Evolutionary conservation across 306 rosid species (phyloP), one percentile per base, ranked within the genome.

Genomic region (Calophaca sinica): DNA sequence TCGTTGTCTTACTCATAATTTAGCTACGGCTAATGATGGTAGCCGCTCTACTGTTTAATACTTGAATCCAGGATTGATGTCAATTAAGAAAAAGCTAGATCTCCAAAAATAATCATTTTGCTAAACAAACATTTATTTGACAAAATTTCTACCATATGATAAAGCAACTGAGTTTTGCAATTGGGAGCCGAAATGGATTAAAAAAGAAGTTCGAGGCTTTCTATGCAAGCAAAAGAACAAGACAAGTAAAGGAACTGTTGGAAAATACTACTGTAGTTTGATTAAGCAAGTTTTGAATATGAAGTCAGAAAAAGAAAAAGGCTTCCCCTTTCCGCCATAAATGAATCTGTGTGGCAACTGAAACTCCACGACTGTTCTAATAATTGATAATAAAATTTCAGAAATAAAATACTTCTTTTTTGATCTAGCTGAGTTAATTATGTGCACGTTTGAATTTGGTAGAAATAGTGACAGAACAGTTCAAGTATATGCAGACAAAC

Each of bases 351-450:
- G 74, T 81, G 78, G 78, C n/a, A 63, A 38, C 10, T 63, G 64
- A 70, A 70, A 70, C 63, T 72, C 79, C 82, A 82, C 76, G 79
- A 59, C 28, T 67, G 38, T 38, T 46, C n/a, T 12, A 71, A 49
- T 64, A n/a, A 71, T 54, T 66, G 50, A 15, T 54, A 49, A 10
- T 31, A 60, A 33, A 79, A 45, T 5, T 45, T 15, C 1, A 15
- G 20, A 62, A 52, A 53, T 6, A 32, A 44, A 33, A 33, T 4
- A 33, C 36, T 12, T 13, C 14, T 51, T 49, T 73, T 2, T 36
- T n/a, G 36, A 31, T 57, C 12, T 39, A 7, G 9, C 10, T 5
- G 31, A 5, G 39, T 39, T 42, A 72, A 72, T 28, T 7, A 60
- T 35, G 69, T 29, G 39, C 74, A 74, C 31, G 50, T 83, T 79